Evolutionary conservation across 148 eudicot species (phyloP).

Genomic region (Silene conica): DNA sequence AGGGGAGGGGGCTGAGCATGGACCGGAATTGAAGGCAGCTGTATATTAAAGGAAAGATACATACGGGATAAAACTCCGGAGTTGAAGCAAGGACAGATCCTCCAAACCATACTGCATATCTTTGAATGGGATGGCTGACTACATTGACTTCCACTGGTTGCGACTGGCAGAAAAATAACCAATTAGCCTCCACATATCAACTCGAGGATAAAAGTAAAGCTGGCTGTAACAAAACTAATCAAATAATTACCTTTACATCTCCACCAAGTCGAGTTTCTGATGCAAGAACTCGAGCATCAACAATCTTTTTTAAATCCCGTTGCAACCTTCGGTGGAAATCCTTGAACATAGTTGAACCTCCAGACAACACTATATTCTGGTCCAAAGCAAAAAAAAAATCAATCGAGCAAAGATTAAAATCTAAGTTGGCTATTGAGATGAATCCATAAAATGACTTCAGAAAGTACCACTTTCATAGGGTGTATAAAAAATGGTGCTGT

Average conservation of each 20-base stretch:
- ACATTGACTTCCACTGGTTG: constrained; percentile 98
- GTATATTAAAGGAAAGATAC: constrained; percentile 19
- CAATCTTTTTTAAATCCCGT: constrained; percentile 93
- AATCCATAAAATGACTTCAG: no score
- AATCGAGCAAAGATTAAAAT: neutral
- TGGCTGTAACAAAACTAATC: neutral
- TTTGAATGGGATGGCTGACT: constrained; percentile 93
- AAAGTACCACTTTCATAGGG: no score
- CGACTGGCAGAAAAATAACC: constrained; percentile 45
- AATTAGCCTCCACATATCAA: constrained; percentile 12
- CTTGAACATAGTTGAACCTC: constrained; percentile 98
- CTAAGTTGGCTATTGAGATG: neutral
- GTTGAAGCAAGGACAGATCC: constrained; percentile 98
- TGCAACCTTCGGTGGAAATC: constrained; percentile 88
- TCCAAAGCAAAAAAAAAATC: constrained; percentile 12
- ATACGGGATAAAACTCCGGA: constrained; percentile 79
- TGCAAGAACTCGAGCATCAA: constrained; percentile 88
- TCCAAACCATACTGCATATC: constrained; percentile 99
- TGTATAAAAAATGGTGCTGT: no score
- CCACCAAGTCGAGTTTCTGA: constrained; percentile 72
- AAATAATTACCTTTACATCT: constrained; percentile 55
- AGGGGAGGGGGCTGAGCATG: constrained; percentile 3
- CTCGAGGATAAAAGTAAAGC: neutral
- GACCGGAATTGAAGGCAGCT: neutral
- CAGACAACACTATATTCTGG: constrained; percentile 92